phyloP scores from a whole-genome alignment of 768 basidiomycete species.

The Mycena rebaudengoi region DNA sequence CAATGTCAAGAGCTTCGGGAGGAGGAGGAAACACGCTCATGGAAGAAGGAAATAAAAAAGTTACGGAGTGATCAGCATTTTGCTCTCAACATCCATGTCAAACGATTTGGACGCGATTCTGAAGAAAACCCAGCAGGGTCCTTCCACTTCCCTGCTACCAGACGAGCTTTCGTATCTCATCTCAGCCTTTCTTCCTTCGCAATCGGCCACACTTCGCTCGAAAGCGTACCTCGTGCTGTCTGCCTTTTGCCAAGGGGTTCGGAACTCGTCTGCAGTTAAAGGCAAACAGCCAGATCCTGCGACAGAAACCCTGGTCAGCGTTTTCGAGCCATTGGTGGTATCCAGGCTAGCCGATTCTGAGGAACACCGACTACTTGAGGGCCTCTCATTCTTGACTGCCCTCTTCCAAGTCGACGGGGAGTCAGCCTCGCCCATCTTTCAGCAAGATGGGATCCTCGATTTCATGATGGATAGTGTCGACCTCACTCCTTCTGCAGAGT shows the following conservation, averaged over 20 bases:
- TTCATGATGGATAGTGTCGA: conserved; percentile 77
- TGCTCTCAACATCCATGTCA: conserved; percentile 4
- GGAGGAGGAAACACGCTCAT: conserved; percentile 21
- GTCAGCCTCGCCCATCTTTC: conserved; percentile 71
- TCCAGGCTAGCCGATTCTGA: conserved; percentile 63
- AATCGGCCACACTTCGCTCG: conserved; percentile 56
- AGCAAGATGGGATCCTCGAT: conserved; percentile 68
- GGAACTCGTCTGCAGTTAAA: conserved; percentile 46
- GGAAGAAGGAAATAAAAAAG: neutral
- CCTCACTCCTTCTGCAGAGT: conserved; percentile 54
- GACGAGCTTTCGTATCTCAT: conserved; percentile 64
- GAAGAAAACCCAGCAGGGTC: conserved; percentile 33
- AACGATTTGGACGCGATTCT: conserved; percentile 39
- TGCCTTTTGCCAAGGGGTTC: conserved; percentile 69
- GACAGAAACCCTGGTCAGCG: conserved; percentile 56
- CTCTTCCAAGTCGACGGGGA: conserved; percentile 86
- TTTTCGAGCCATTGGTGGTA: conserved; percentile 60
- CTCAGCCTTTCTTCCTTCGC: conserved; percentile 60
- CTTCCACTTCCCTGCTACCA: conserved; percentile 51
- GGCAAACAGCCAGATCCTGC: conserved; percentile 52
- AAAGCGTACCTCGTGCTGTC: conserved; percentile 79
- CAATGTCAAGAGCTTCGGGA: conserved; percentile 11
- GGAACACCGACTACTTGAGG: conserved; percentile 60
- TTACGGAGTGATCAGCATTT: neutral
- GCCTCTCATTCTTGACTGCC: conserved; percentile 75